Evolutionary conservation across 768 basidiomycete species (phyloP), one percentile per base, ranked within the genome.

Genomic region (Asterophora lycoperdoides): DNA sequence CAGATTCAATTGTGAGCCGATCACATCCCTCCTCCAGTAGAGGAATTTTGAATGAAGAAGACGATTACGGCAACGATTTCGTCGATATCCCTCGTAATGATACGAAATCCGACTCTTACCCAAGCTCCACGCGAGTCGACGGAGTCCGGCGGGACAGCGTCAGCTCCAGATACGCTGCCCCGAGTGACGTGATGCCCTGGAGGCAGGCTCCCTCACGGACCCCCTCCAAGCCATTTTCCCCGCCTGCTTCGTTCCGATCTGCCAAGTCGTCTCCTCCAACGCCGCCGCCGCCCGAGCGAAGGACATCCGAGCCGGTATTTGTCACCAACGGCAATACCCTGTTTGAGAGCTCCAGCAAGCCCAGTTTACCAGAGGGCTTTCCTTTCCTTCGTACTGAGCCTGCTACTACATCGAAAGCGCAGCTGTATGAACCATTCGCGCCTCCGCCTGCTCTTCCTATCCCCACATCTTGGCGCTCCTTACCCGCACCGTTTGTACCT

Each of bases 361-460:
- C 53, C 18, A 56, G 15, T 32, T 49, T 55, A 34, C 58, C 53
- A 1, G 41, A 51, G 30, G 55, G 55, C 6, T 59, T 59, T 36
- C 58, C 55, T 2, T 56, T 50, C 37, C 18, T 43, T 13, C 48
- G 44, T 34, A 37, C 53, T 18, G 55, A 51, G 19, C 35, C 14
- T 18, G 17, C 13, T 14, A 33, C n/a, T 33, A 15, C 36, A 17
- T 7, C 10, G 8, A 11, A 41, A 39, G 15, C 42, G 10, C 30
- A 32, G 9, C 28, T 3, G 28, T 40, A 19, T 19, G 30, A 3
- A 29, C 28, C 28, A 34, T 8, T 18, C n/a, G 37, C 23, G 35
- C 19, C 17, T 26, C 20, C 8, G 10, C 17, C 13, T 15, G 20
- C 8, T n/a, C 15, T 23, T 19, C 18, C 29, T 34, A 2, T 42